Base-by-base conservation (phyloP, 2,329 filamentous ascomycete species). In the Exophiala bonariae region DNA sequence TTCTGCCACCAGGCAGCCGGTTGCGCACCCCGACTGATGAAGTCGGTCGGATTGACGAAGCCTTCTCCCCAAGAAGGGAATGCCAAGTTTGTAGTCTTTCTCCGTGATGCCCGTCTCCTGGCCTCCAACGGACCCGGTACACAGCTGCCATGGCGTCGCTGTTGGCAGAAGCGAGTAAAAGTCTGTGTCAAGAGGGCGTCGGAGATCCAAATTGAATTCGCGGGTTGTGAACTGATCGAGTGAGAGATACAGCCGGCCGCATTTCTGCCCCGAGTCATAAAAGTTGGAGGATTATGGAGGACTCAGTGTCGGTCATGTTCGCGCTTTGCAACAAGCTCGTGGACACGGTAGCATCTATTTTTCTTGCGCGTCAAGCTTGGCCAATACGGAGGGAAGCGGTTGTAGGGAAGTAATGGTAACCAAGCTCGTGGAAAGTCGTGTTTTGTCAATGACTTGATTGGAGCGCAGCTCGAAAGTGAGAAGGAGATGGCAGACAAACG, bases 81-180 rank as follows among this genome's bases (percentile, higher is more conserved):
- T 26, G 74, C 72, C 9, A 76, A 59, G 14, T 68, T 71, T 42
- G 71, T 78, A 67, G 82, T 81, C 43, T 75, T 72, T 44, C 81
- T 71, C 63, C 74, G 81, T 2, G 78, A 69, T 36, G 76, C 67
- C 42, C 81, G 70, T 59, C 74, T 72, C 52, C 76, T 74, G 36
- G 81, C 80, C 65, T 85, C 81, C 67, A 84, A 68, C 59, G 81
- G 81, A 2, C 81, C 81, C 9, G 81, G 81, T 3, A 82, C 76
- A 54, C 74, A 73, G 68, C 80, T 82, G 56, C 78, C 80, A 74
- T 80, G 70, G 53, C 80, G 75, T 59, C 72, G 70, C 49, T 74
- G 71, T 32, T 65, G 61, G 48, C 66, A 65, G 50, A 70, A 72
- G 35, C 70, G 74, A 43, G 71, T 66, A 64, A 80, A 81, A 18